Evolutionary conservation across 2,329 filamentous ascomycete genomes (phyloP), one percentile per base, ranked within the genome.

Genomic region (Colletotrichum graminicola): DNA sequence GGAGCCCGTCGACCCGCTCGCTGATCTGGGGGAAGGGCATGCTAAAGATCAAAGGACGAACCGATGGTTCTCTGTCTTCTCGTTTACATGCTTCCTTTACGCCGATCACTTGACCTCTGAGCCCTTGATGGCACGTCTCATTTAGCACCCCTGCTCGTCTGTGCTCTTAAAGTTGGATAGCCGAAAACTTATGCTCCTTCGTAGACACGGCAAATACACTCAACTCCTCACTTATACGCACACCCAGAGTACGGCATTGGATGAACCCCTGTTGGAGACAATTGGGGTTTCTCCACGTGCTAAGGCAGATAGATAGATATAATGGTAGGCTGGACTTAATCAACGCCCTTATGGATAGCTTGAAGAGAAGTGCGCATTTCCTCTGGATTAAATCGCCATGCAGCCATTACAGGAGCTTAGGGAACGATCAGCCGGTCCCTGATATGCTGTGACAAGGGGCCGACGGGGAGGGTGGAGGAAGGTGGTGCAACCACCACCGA

Each of bases 1-100:
- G 73, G 71, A 71, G 73, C 52, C 39, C 39, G 62, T 61, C 62
- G 64, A 73, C 72, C 72, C 71, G 73, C 70, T 71, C 66, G 73
- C 70, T 71, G 66, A 73, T 74, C 71, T 63, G 71, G 73, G 62
- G 32, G 34, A 21, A 32, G 45, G 21, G 34, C 21, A 16, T n/a
- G 45, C 18, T 7, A 39, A 60, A 45, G 43, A n/a, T n/a, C 62
- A 51, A 62, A 32, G 56, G 41, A 32, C 55, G 26, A 41, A 29
- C 34, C 71, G 39, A 51, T 26, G 47, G n/a, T 54, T 64, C 23
- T 41, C 34, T 29, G 51, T 49, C 43, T 61, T 32, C 29, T 23
- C 51, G 29, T 23, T 6, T n/a, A 21, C 26, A 16, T 29, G 10
- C 18, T 12, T 45, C 18, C 26, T 26, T 39, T 16, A 43, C 49